Evolutionary conservation across 164 flowering plant genomes (phyloP).

Genomic region (Kingdonia uniflora): DNA sequence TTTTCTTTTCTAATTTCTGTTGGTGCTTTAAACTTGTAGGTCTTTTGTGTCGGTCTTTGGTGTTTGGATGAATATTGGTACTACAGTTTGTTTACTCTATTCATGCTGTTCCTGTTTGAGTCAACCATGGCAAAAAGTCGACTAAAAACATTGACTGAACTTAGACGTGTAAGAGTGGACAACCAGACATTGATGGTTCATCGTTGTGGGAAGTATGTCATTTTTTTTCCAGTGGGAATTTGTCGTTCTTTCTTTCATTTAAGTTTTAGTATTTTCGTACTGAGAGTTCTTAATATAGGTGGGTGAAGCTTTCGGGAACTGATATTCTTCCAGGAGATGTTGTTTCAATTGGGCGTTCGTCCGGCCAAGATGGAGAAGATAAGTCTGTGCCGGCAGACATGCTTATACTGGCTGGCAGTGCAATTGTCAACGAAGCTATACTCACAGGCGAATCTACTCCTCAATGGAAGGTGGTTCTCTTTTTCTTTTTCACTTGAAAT

Average conservation of each 20-base stretch:
- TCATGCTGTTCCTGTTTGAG: constrained; percentile 97
- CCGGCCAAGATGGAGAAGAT: constrained; percentile 79
- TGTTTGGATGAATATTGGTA: constrained; percentile 99
- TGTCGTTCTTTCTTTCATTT: not conserved
- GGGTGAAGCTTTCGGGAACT: constrained; percentile 84
- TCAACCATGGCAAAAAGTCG: constrained; percentile 98
- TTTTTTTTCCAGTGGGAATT: not conserved
- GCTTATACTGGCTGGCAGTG: constrained; percentile 95
- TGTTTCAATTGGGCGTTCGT: constrained; percentile 85
- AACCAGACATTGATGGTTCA: constrained; percentile 80
- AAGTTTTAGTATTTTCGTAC: constrained; percentile 5
- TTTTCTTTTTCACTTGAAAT: constrained; percentile 3
- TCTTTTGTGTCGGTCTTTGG: constrained; percentile 98
- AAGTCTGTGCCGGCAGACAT: constrained; percentile 95
- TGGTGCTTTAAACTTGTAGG: constrained; percentile 32
- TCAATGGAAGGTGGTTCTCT: constrained; percentile 89
- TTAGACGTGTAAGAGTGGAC: constrained; percentile 92
- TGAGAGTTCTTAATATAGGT: constrained; percentile 35
- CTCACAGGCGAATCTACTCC: constrained; percentile 99
- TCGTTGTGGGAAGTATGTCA: constrained; percentile 84
- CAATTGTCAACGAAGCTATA: constrained; percentile 97
- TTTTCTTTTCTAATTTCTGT: not conserved
- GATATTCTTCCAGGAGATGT: constrained; percentile 97
- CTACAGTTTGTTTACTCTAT: constrained; percentile 91
- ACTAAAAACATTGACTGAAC: constrained; percentile 84